Evolutionary conservation across 176 grass and related monocot species (phyloP).

Genomic region (Aegilops sharonensis): DNA sequence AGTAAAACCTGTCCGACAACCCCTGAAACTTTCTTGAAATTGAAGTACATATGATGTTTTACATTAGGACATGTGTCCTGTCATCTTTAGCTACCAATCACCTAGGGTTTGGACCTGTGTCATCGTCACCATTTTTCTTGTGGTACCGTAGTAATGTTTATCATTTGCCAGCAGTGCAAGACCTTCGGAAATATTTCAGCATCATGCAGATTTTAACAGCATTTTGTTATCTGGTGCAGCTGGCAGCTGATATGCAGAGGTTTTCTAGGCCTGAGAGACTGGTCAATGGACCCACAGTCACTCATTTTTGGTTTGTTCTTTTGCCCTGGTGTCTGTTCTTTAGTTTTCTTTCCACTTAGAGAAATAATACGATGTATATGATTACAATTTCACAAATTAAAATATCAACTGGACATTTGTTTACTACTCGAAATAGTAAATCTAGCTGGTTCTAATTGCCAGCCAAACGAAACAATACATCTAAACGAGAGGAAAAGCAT

Average conservation of each 20-base stretch:
- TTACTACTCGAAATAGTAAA: conserved; percentile 10
- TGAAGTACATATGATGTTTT: background rate
- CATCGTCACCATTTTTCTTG: background rate
- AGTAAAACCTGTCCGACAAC: background rate
- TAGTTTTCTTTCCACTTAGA: background rate
- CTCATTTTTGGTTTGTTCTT: conserved; percentile 92
- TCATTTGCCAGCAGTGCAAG: background rate
- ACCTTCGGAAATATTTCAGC: conserved; percentile 16
- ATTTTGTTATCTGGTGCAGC: conserved; percentile 54
- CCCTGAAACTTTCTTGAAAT: conserved; percentile 20
- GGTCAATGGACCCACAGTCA: conserved; percentile 92
- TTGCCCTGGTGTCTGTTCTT: conserved; percentile 21
- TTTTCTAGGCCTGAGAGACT: conserved; percentile 96
- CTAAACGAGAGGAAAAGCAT: background rate
- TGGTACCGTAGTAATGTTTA: background rate
- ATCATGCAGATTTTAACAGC: conserved; percentile 30
- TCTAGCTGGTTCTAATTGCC: background rate
- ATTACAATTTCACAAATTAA: background rate
- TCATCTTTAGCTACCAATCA: background rate
- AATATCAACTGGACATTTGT: background rate
- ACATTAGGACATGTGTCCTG: background rate
- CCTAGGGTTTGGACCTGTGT: background rate
- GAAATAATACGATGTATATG: background rate
- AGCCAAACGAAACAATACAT: background rate
- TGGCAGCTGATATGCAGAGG: conserved; percentile 96